Percentiles rank a stretch among this genome's conserved stretches.
These are phyloP conservation scores for Choanephora cucurbitarum DNA, from an alignment of 371 early-diverging fungal species.

Conservation along the genomic window DNA sequence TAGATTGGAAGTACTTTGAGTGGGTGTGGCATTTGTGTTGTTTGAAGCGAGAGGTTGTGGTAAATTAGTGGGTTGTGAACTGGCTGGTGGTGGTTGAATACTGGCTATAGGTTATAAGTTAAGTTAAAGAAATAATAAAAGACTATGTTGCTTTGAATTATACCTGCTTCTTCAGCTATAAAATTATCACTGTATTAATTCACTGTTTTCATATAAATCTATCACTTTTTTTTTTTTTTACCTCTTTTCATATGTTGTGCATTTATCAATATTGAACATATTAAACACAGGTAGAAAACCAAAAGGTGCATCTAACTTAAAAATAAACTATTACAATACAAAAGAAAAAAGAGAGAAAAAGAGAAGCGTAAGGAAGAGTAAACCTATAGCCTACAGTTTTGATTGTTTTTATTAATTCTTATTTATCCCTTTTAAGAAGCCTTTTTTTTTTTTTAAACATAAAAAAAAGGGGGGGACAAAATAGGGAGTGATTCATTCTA, in stretches of 20 bases:
- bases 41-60: slow-evolving; percentile 8
- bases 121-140: no score
- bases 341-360: slow-evolving; percentile 1
- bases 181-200: no score
- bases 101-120: no score
- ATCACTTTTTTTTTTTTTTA: background rate
- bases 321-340: no score
- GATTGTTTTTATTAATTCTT: slow-evolving; percentile 3
- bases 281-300: slow-evolving; percentile 3
- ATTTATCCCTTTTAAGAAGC: slow-evolving; percentile 6
- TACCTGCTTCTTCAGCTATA: slow-evolving; percentile 32
- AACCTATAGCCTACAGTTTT: slow-evolving; percentile 1
- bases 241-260: slow-evolving; percentile 15
- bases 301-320: slow-evolving; percentile 6
- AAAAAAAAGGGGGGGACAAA: background rate
- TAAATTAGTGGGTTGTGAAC: slow-evolving; percentile 6
- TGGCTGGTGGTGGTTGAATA: no score
- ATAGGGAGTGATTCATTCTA: no score
- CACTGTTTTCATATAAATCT: no score
- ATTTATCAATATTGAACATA: slow-evolving; percentile 1
- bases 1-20: no score
- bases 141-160: no score
- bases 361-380: background rate
- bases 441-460: background rate
- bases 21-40: no score